These are phyloP conservation scores for Yamadazyma scolyti DNA, from an alignment of 805 yeast species.

Conservation along the genomic window DNA sequence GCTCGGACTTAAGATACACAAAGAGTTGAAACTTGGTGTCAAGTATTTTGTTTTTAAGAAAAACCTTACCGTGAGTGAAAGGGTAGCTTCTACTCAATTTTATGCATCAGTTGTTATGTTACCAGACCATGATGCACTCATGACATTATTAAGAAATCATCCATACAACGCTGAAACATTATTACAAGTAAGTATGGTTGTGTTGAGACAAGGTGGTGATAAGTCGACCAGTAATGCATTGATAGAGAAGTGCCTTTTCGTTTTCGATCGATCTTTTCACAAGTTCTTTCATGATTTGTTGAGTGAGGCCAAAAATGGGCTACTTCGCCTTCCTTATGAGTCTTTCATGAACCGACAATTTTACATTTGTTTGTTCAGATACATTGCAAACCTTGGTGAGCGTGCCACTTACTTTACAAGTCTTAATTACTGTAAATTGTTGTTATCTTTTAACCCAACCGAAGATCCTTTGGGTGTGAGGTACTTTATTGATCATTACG, in stretches of 20 bases:
- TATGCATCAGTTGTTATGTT: conserved; percentile 62
- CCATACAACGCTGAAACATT: conserved; percentile 79
- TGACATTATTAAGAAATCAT: conserved; percentile 50
- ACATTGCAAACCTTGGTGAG: conserved; percentile 66
- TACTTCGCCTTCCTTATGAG: conserved; percentile 72
- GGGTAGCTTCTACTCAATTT: conserved; percentile 46
- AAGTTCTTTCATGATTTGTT: conserved; percentile 47
- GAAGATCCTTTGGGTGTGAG: conserved; percentile 86
- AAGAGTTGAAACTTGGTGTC: conserved; percentile 40
- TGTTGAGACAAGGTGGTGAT: conserved; percentile 71
- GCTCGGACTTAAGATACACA: conserved; percentile 26
- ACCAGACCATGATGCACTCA: conserved; percentile 77
- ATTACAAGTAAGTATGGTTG: conserved; percentile 72
- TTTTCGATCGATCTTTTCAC: conserved; percentile 71
- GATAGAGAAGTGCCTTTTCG: conserved; percentile 72
- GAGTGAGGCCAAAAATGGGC: conserved; percentile 47
- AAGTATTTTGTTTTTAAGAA: conserved; percentile 57
- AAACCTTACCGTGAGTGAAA: conserved; percentile 21
- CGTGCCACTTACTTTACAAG: conserved; percentile 79
- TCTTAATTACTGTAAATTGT: conserved; percentile 64
- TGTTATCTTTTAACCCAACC: conserved; percentile 66
- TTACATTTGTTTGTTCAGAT: conserved; percentile 68
- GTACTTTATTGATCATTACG: conserved; percentile 76
- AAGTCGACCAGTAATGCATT: conserved; percentile 68
- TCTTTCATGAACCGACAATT: conserved; percentile 73